Conservation (phyloP, 805 yeast genomes). For the Starmerella scarabaei region DNA sequence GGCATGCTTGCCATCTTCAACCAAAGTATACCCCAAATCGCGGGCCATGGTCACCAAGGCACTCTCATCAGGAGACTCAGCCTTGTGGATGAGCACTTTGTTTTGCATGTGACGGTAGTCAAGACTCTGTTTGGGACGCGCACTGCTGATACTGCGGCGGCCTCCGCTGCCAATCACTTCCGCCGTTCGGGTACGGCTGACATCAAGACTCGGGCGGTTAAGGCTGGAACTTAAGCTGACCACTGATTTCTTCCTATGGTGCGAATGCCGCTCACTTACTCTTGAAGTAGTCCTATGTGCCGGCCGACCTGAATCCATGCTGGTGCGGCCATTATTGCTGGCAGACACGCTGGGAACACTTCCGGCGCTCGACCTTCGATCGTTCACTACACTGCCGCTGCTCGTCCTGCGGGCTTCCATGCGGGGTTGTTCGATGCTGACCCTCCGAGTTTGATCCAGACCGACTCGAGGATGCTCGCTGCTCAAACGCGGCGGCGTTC, state of each 20-base stretch:
- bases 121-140: constrained; percentile 7
- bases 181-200: neutral
- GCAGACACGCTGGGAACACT: neutral
- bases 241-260: neutral
- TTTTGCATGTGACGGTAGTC: constrained; percentile 23
- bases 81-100: constrained; percentile 43
- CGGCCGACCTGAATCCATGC: too few species aligned
- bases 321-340: neutral
- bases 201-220: neutral
- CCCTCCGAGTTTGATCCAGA: too few species aligned
- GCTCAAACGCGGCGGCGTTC: too few species aligned
- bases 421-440: too few species aligned
- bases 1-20: constrained; percentile 40
- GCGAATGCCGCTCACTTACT: too few species aligned
- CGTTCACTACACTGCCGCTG: too few species aligned
- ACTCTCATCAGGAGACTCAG: constrained; percentile 75
- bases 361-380: neutral
- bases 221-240: neutral
- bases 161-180: constrained; percentile 7
- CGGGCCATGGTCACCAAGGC: constrained; percentile 68
- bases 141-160: constrained; percentile 8
- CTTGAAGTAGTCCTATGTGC: too few species aligned
- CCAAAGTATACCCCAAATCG: constrained; percentile 55
- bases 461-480: too few species aligned
- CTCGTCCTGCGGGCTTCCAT: too few species aligned